Base-by-base conservation (phyloP, 768 basidiomycete genomes). In the Suillus spraguei region DNA sequence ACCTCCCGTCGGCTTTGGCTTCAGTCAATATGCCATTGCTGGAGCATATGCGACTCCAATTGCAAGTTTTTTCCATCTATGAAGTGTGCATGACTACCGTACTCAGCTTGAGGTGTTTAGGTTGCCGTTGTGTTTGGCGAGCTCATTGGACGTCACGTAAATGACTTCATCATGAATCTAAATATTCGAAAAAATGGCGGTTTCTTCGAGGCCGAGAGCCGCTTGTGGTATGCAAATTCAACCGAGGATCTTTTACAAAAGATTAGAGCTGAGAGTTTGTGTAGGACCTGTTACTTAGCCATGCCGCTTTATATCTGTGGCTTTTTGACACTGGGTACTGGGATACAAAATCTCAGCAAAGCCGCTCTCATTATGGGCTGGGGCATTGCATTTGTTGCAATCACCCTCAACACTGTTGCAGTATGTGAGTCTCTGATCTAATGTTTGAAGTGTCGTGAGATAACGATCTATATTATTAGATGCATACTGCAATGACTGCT, bases 201-300 rank as follows among this genome's bases (percentile, higher is more conserved):
- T 52, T 79, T 87, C 53, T 86, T 86, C 70, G 79, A 80, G 60
- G 81, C 86, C 1, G 86, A 87, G 70, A 79, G 65, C 63, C 78
- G 80, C 17, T 53, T 82, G 32, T 81, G 80, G 80, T 78, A 56
- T 42, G 76, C 72, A 16, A 6, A 47, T n/a, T 42, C 36, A 28
- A 36, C 8, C 17, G 17, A 28, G n/a, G 28, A 28, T 50, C 14
- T 5, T 39, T 39, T 11, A 39, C 38, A 39, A 11, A 17, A 32
- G 4, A 17, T 3, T 24, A 17, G 17, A 32, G 4, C 28, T 33
- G 39, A 46, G 49, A 24, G 33, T 28, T 42, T 20, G 42, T 33
- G 38, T 49, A 78, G 77, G 77, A 68, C 75, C 24, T 77, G 74
- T 58, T 82, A 82, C 62, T 8, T 81, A 5, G 80, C 77, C 6